Base-by-base conservation (phyloP, 768 basidiomycete species). In the Russula dissimulans region DNA sequence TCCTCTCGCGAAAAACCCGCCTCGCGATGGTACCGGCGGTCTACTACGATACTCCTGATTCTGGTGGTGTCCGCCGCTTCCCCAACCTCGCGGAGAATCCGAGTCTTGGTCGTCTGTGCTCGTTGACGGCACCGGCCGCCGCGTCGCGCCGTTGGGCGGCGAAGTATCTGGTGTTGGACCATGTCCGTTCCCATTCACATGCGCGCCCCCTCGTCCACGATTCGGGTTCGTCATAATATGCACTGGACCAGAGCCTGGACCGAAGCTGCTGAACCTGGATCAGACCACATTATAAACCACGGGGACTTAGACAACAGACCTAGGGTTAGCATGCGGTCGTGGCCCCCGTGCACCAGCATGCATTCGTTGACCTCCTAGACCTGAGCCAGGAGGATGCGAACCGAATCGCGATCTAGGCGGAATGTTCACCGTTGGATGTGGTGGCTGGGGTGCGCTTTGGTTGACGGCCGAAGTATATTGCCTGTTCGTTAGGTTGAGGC, bases 401-500 rank as follows among this genome's bases (percentile, higher is more conserved):
- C 89, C 87, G 66, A 82, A 77, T 26, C 81, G 79, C 50, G 87
- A 86, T 54, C 79, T 82, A 76, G 89, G 90, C 0, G 84, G 80
- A 5, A 73, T 56, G 15, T 75, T 75, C 18, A 74, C 17, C n/a
- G 18, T 42, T 18, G 22, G 77, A 45, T 41, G 17, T 12, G 74
- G 31, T 8, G 66, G 59, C 17, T 76, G 76, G 18, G 78, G 77
- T 2, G 73, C 78, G 62, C 80, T 79, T 0, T 85, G 82, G 39
- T 83, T 81, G 6, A 85, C 91, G 0, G 87, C 83, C 15, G 86
- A 84, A 17, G 89, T 78, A 70, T 90, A 97, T 71, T 98, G 95
- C 3, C 83, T 87, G 65, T 85, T 77, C 22, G 85, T 88, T 66
- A 99, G 71, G 72, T 99, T 99, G 61, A 99, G 75, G 68, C 95